Evolutionary conservation across 2,329 filamentous ascomycete genomes (phyloP), one percentile per base, ranked within the genome.

Genomic region (Septoria petroselini): DNA sequence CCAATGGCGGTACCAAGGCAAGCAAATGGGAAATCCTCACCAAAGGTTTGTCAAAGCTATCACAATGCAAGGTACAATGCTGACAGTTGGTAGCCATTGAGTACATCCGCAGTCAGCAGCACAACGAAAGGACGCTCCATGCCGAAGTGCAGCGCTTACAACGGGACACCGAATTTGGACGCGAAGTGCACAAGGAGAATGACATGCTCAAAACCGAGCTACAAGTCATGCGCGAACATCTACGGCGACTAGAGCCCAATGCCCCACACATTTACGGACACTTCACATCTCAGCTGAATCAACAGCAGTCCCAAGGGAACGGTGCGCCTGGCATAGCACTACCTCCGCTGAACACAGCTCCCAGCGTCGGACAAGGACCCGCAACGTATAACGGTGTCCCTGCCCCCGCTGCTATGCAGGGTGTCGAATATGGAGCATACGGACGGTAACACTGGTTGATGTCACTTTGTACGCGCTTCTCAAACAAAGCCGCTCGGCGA

Each of bases 21-120:
- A 91, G 86, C 59, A 94, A 94, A 62, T 94, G 88, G 88, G 88
- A 94, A 62, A 90, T 91, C 41, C 67, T 94, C 12, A 90, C 86
- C 2, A 91, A 91, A 75, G 86, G 88, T 91, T 72, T 55, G 77
- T 66, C 19, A 25, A 15, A 14, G 30, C 25, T 7, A 7, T 43
- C 7, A 29, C n/a, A 18, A 11, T 29, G 7, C 12, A 17, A 8
- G 25, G 18, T 15, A 11, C 17, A 29, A 21, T 43, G 17, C 56
- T 59, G 29, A 58, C 18, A 2, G 4, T 15, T 2, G 4, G 41
- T 44, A 77, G 74, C 74, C 5, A 77, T 77, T 53, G 75, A 77
- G 29, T 73, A 77, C 54, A 76, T 76, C 56, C 70, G 69, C 45
- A 68, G 51, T 41, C 55, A 62, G 63, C 52, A 71, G 61, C 53